A percentile compares a stretch with the other conserved stretches of the same genome.
Conservation (phyloP, 2,329 filamentous ascomycete species). For the Trichophyton rubrum region DNA sequence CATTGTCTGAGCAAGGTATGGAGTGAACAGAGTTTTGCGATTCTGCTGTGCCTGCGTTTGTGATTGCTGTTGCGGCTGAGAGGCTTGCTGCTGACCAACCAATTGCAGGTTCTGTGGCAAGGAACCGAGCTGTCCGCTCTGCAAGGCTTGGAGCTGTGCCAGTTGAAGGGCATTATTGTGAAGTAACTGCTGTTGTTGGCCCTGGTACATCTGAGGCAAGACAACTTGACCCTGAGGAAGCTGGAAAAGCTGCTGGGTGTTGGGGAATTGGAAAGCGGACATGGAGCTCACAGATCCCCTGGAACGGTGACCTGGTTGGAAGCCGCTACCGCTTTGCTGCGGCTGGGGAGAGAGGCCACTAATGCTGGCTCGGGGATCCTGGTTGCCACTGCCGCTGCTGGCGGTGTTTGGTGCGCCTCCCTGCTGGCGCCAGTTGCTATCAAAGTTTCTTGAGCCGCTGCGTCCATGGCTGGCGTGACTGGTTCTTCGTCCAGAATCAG, state of each 20-base stretch:
- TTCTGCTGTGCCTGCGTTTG: constrained; percentile 64
- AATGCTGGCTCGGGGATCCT: constrained; percentile 45
- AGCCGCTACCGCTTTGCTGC: constrained; percentile 56
- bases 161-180: constrained; percentile 64
- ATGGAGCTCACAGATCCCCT: constrained; percentile 81
- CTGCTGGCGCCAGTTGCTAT: constrained; percentile 93
- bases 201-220: constrained; percentile 69
- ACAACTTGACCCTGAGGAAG: constrained; percentile 71
- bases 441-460: constrained; percentile 82
- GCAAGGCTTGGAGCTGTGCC: constrained; percentile 54
- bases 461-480: constrained; percentile 58
- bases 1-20: constrained; percentile 88
- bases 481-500: constrained; percentile 26
- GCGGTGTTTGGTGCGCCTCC: constrained; percentile 37
- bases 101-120: constrained; percentile 39
- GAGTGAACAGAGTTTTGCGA: constrained; percentile 96
- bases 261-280: constrained; percentile 76
- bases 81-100: constrained; percentile 49
- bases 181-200: constrained; percentile 55
- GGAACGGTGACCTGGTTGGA: constrained; percentile 83
- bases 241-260: constrained; percentile 65
- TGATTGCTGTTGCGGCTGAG: constrained; percentile 56
- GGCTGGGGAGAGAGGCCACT: constrained; percentile 36
- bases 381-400: constrained; percentile 26
- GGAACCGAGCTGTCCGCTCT: constrained; percentile 65